Conservation (phyloP, 2,329 filamentous ascomycete genomes). For the Colletotrichum costaricense region DNA sequence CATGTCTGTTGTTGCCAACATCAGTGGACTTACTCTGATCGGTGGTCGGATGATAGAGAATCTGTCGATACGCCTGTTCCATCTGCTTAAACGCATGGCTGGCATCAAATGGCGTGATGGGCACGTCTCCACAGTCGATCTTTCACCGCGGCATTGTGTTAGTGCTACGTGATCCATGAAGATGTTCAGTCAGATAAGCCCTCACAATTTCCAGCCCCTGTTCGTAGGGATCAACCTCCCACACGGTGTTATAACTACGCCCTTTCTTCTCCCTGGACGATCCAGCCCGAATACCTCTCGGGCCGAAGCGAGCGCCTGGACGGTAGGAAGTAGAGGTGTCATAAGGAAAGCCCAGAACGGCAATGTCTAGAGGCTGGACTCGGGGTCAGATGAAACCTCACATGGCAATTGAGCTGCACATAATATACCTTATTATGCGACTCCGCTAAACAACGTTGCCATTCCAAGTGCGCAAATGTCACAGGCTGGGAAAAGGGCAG, state of each 20-base stretch:
- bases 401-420: not conserved
- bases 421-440: conserved; percentile 13
- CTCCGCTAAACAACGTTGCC: conserved; percentile 18
- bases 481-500: conserved; percentile 26
- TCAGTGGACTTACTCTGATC: not conserved
- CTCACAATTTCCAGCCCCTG: not conserved
- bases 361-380: conserved; percentile 3
- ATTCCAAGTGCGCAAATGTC: conserved; percentile 20
- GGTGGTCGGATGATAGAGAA: conserved; percentile 5
- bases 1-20: not conserved
- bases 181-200: not conserved
- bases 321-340: conserved; percentile 25
- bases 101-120: conserved; percentile 84
- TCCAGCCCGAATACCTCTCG: conserved; percentile 85
- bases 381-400: not conserved
- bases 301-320: conserved; percentile 80
- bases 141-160: not conserved
- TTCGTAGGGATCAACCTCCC: conserved; percentile 3
- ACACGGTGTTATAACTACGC: conserved; percentile 28
- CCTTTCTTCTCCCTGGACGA: conserved; percentile 79
- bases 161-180: not conserved
- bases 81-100: conserved; percentile 83
- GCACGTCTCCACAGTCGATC: not conserved
- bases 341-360: conserved; percentile 20
- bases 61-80: conserved; percentile 75